These are phyloP conservation scores for Aspergillus fijiensis DNA, from an alignment of 2,329 filamentous ascomycete species.

Conservation along the genomic window DNA sequence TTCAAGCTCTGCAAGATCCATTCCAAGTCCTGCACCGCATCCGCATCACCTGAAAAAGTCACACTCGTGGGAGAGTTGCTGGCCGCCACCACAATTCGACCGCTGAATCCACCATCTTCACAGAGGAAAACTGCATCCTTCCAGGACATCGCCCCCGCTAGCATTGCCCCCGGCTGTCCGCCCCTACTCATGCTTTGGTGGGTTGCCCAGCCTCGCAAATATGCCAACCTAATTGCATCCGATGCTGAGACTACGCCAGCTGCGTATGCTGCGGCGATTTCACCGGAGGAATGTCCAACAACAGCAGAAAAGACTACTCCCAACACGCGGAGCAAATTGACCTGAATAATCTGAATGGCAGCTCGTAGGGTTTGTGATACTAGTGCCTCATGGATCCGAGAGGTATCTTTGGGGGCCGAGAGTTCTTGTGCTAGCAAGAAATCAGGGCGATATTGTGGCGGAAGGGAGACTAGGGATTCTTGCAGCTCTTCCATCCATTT, in stretches of 20 bases:
- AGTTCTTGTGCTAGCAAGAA: slow-evolving; percentile 25
- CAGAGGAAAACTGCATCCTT: slow-evolving; percentile 6
- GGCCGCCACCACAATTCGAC: slow-evolving; percentile 36
- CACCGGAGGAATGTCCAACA: slow-evolving; percentile 51
- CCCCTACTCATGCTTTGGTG: slow-evolving; percentile 11
- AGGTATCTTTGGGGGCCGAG: slow-evolving; percentile 13
- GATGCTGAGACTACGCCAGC: slow-evolving; percentile 3
- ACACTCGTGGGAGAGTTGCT: slow-evolving; percentile 45
- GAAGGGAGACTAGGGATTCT: slow-evolving; percentile 20
- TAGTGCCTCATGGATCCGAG: slow-evolving; percentile 23
- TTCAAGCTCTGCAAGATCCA: slow-evolving; percentile 19
- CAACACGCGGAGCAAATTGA: slow-evolving; percentile 21
- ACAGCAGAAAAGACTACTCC: slow-evolving; percentile 35
- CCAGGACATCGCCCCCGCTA: slow-evolving; percentile 40
- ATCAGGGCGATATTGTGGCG: slow-evolving; percentile 21
- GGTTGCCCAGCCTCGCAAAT: slow-evolving; percentile 42
- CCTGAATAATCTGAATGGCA: slow-evolving; percentile 24
- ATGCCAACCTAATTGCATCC: slow-evolving; percentile 46
- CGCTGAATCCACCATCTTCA: slow-evolving; percentile 22
- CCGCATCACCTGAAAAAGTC: slow-evolving; percentile 47
- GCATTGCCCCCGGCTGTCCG: slow-evolving; percentile 43
- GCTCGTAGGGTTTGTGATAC: slow-evolving; percentile 23
- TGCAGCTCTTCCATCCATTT: slow-evolving; percentile 12
- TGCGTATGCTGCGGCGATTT: slow-evolving; percentile 51
- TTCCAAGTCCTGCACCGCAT: slow-evolving; percentile 29